Evolutionary conservation across 2,329 filamentous ascomycete species (phyloP).

Genomic region (Malbranchea zuffiana): DNA sequence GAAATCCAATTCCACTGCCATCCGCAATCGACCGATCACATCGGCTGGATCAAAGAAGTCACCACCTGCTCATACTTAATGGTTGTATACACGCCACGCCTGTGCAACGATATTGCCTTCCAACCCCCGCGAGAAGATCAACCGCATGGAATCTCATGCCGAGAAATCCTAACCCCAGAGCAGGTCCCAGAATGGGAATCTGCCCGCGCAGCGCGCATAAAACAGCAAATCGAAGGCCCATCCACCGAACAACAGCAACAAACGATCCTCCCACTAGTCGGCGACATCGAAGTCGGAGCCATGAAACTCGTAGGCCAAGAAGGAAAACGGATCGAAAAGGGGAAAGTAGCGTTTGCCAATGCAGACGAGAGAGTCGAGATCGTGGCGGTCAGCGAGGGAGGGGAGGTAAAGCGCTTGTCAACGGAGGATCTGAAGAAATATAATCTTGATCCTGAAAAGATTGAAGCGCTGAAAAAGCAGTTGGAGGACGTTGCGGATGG

Average conservation of each 20-base stretch:
- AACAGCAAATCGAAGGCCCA: constrained; percentile 25
- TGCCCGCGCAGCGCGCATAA: constrained; percentile 23
- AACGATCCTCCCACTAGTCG: constrained; percentile 36
- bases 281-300: constrained; percentile 49
- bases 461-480: constrained; percentile 59
- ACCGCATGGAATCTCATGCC: constrained; percentile 66
- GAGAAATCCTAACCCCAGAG: constrained; percentile 53
- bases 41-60: constrained; percentile 87
- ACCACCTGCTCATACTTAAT: constrained; percentile 87
- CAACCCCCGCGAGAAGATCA: constrained; percentile 66
- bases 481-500: constrained; percentile 59
- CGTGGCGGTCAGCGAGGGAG: constrained; percentile 49
- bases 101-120: constrained; percentile 82
- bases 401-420: constrained; percentile 49
- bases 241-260: constrained; percentile 14
- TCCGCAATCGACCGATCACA: constrained; percentile 62
- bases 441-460: constrained; percentile 53
- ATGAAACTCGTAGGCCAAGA: constrained; percentile 45
- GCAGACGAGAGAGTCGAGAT: constrained; percentile 38
- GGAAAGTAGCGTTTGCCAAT: constrained; percentile 44
- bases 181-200: constrained; percentile 41
- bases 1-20: constrained; percentile 74
- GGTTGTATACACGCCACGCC: constrained; percentile 78
- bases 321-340: constrained; percentile 47
- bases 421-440: constrained; percentile 58